phyloP scores from a whole-genome alignment of 306 rosid species.

The Lathyrus sativus region DNA sequence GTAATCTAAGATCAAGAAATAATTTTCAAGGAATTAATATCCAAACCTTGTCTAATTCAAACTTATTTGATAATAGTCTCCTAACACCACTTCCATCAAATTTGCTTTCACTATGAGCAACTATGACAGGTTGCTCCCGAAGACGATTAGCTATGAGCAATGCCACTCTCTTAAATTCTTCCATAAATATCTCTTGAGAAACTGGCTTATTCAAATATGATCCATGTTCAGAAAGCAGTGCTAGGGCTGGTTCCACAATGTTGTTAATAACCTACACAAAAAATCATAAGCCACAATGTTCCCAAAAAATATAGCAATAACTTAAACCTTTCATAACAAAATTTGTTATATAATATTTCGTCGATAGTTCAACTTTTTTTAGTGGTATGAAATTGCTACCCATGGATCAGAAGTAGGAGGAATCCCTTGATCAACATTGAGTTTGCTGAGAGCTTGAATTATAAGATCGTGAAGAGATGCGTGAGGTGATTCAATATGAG shows the following conservation, averaged over 20 bases:
- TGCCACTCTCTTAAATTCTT: conserved; percentile 73
- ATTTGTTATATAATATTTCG: too few species aligned
- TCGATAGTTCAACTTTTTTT: background rate
- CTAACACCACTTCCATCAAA: conserved; percentile 78
- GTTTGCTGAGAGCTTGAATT: conserved; percentile 61
- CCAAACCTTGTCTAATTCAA: conserved; percentile 84
- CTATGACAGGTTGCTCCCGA: conserved; percentile 54
- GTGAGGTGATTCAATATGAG: conserved; percentile 50
- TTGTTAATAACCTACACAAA: conserved; percentile 56
- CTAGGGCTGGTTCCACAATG: conserved; percentile 68
- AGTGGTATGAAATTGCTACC: conserved; percentile 40
- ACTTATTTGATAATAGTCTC: conserved; percentile 84
- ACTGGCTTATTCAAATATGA: conserved; percentile 52
- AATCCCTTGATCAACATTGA: conserved; percentile 91
- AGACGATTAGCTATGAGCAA: conserved; percentile 31
- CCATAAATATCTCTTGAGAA: conserved; percentile 70
- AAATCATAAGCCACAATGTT: background rate
- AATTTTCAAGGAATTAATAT: background rate
- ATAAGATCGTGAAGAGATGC: conserved; percentile 58
- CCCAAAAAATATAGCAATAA: background rate
- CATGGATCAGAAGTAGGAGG: conserved; percentile 93
- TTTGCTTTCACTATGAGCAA: conserved; percentile 87
- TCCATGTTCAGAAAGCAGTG: conserved; percentile 50
- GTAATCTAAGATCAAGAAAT: conserved; percentile 2
- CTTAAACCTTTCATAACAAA: background rate